These are phyloP conservation scores for Suhomyces sp. DNA, from an alignment of 805 yeast genomes.

Conservation along the genomic window DNA sequence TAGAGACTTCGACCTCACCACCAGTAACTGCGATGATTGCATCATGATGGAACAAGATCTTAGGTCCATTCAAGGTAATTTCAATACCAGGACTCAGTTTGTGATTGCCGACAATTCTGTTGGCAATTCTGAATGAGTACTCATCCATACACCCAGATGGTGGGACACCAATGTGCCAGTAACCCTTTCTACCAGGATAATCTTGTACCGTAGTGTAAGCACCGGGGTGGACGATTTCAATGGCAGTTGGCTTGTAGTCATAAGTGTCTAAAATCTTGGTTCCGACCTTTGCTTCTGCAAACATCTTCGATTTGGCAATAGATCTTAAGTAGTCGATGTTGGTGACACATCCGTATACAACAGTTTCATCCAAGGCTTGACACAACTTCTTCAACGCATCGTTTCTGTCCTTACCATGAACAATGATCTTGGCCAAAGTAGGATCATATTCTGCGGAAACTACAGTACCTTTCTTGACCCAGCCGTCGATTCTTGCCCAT, in stretches of 20 bases:
- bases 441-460: slow-evolving; percentile 95
- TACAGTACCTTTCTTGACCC: slow-evolving; percentile 87
- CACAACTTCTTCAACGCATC: slow-evolving; percentile 80
- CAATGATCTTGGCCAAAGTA: slow-evolving; percentile 92
- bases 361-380: slow-evolving; percentile 81
- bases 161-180: slow-evolving; percentile 93
- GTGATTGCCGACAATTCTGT: slow-evolving; percentile 86
- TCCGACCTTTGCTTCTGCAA: slow-evolving; percentile 76
- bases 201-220: slow-evolving; percentile 96
- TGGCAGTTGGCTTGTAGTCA: slow-evolving; percentile 75
- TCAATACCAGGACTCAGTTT: slow-evolving; percentile 84
- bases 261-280: slow-evolving; percentile 85
- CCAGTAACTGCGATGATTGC: slow-evolving; percentile 82
- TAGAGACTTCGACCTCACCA: slow-evolving; percentile 65
- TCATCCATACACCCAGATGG: slow-evolving; percentile 99
- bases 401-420: slow-evolving; percentile 82
- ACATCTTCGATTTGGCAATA: slow-evolving; percentile 80
- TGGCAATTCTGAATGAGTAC: slow-evolving; percentile 85
- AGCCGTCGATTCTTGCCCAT: slow-evolving; percentile 92
- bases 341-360: slow-evolving; percentile 82
- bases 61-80: slow-evolving; percentile 84
- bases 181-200: slow-evolving; percentile 89
- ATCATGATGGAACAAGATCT: slow-evolving; percentile 78
- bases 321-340: slow-evolving; percentile 87
- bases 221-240: slow-evolving; percentile 66